Evolutionary conservation across 1,284 basidiomycete genomes (phyloP), one percentile per base, ranked within the genome.

Genomic region (Anthracocystis setariae): DNA sequence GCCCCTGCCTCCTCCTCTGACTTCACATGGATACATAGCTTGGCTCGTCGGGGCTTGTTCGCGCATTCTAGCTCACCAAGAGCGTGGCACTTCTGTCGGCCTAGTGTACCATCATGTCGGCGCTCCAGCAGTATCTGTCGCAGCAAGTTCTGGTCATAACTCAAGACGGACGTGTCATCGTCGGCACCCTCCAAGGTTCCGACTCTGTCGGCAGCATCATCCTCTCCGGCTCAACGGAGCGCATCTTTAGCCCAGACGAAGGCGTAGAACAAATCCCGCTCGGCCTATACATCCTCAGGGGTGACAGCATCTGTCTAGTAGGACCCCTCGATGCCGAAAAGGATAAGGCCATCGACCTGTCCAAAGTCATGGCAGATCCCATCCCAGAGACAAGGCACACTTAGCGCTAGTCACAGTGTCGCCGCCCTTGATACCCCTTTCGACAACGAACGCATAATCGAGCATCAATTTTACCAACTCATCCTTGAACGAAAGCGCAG

Each of bases 211-310:
- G 81, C 8, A 78, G 65, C 46, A 63, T 82, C 46, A 78, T 82
- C 48, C 64, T 82, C 1, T 67, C 78, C 37, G 60, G 49, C 17
- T 73, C 74, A 23, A 58, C 77, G 15, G 81, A 82, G 64, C 55
- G 81, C 24, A 76, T 82, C 21, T 82, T 80, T 42, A 80, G 74
- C 56, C 21, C 59, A 2, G 94, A 98, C 17, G 91, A 92, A 79
- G 91, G 91, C 21, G 93, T 97, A 29, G 93, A 98, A 84, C 93
- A 97, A 86, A 90, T 95, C 12, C 91, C 93, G 0, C 86, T 98
- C n/a, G 95, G 95, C 1, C 86, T 98, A 46, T 98, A 98, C 84
- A 89, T 99, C 73, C 91, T 98, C 78, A 92, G 97, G 80, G 95
- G 95, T 2, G 95, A 98, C 82, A 94, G 95, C 87, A 94, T 96